These are phyloP conservation scores for Hsuehochloa calcarea DNA, from an alignment of 176 grass and related monocot species.

Conservation along the genomic window DNA sequence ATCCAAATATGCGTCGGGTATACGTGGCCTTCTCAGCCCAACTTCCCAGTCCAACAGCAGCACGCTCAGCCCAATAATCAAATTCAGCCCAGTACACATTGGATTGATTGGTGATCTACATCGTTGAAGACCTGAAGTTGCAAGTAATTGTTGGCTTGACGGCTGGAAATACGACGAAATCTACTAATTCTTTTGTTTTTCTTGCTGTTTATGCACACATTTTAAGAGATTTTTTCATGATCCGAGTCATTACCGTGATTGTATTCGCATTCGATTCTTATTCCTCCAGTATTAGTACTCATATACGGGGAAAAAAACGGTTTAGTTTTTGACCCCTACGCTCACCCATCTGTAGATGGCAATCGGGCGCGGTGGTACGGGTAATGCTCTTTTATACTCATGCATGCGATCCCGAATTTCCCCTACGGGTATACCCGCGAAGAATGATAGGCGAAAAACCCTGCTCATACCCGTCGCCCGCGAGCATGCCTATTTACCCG, in stretches of 20 bases:
- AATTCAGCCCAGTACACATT: not conserved
- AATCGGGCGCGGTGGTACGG: no score
- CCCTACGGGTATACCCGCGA: no score
- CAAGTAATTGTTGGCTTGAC: not conserved
- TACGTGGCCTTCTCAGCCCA: not conserved
- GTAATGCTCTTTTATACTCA: no score
- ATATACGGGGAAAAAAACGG: no score
- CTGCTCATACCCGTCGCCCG: no score
- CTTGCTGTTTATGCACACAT: not conserved
- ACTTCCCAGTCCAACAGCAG: not conserved
- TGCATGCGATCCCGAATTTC: no score
- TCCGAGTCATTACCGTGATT: not conserved
- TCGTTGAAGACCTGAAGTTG: no score
- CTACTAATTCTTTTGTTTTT: not conserved
- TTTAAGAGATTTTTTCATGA: not conserved
- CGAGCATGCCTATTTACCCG: no score
- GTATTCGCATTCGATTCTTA: not conserved
- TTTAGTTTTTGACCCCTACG: no score
- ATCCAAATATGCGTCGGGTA: no score
- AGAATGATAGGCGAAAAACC: no score
- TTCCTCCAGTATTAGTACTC: not conserved
- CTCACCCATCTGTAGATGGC: no score
- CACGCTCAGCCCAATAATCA: not conserved
- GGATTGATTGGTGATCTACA: not conserved
- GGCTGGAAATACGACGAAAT: not conserved